Conservation (phyloP, 371 early-diverging fungal genomes). For the Mortierella sp. region DNA sequence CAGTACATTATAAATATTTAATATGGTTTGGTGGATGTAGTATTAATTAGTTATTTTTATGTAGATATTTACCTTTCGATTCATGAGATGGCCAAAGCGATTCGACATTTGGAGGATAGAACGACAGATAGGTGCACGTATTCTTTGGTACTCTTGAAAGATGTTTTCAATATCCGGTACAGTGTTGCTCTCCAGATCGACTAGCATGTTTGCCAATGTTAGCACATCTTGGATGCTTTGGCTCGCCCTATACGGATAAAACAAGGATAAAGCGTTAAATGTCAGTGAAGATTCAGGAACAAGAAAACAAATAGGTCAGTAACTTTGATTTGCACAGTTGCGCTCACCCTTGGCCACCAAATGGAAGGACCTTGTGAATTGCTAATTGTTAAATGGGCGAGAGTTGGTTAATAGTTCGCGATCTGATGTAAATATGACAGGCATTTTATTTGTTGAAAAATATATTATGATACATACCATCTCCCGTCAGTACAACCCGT, state of each 20-base stretch:
- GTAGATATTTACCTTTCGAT: constrained; percentile 18
- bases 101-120: constrained; percentile 30
- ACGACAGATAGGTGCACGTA: constrained; percentile 21
- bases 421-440: background rate
- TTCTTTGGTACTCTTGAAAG: constrained; percentile 27
- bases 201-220: constrained; percentile 19
- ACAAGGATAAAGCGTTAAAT: background rate
- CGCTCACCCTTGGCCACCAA: constrained; percentile 40
- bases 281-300: background rate
- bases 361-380: constrained; percentile 32
- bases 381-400: constrained; percentile 7
- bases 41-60: background rate
- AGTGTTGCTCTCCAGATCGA: constrained; percentile 24
- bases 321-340: too few species aligned
- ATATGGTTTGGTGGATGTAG: background rate
- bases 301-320: background rate
- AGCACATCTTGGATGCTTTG: constrained; percentile 26
- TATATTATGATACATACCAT: constrained; percentile 12
- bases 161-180: constrained; percentile 22
- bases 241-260: constrained; percentile 17
- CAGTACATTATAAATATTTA: background rate
- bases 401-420: too few species aligned
- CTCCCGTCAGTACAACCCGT: constrained; percentile 27
- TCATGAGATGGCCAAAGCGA: constrained; percentile 24
- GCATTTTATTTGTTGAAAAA: background rate